phyloP scores from a whole-genome alignment of 2,329 filamentous ascomycete species.

The Alternaria rosae region DNA sequence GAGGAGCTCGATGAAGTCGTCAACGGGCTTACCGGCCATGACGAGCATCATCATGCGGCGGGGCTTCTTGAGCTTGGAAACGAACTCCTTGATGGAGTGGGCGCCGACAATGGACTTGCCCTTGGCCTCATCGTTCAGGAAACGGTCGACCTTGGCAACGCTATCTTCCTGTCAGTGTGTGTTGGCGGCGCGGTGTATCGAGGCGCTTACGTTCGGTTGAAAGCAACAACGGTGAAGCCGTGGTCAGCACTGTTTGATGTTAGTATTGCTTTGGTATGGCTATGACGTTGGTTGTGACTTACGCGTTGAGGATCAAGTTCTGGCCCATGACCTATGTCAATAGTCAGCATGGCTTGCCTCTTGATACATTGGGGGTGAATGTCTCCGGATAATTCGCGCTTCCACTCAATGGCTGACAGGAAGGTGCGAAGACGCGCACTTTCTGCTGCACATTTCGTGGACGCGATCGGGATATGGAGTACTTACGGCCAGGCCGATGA shows the following conservation, averaged over 20 bases:
- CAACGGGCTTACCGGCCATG: conserved; percentile 96
- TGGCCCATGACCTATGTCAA: conserved; percentile 55
- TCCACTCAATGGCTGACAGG: neutral
- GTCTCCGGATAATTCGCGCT: neutral
- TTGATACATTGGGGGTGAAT: neutral
- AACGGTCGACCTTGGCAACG: conserved; percentile 95
- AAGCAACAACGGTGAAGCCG: conserved; percentile 94
- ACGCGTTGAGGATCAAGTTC: conserved; percentile 64
- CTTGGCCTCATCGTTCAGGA: conserved; percentile 75
- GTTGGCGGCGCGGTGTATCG: neutral
- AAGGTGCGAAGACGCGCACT: neutral
- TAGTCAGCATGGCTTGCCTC: conserved; percentile 26
- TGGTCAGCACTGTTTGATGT: conserved; percentile 56
- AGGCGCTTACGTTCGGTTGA: conserved; percentile 79
- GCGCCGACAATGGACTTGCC: conserved; percentile 95
- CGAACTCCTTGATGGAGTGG: conserved; percentile 92
- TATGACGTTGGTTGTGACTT: conserved; percentile 33
- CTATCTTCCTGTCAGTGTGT: conserved; percentile 35
- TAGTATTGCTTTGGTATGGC: conserved; percentile 28
- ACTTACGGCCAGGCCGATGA: conserved; percentile 60
- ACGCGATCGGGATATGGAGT: neutral
- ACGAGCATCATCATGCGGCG: conserved; percentile 98
- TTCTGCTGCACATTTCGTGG: neutral
- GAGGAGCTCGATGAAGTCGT: conserved; percentile 98
- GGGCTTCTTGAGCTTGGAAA: conserved; percentile 95